Base-by-base conservation (phyloP, 2,329 filamentous ascomycete genomes). In the Talaromyces sp. region DNA sequence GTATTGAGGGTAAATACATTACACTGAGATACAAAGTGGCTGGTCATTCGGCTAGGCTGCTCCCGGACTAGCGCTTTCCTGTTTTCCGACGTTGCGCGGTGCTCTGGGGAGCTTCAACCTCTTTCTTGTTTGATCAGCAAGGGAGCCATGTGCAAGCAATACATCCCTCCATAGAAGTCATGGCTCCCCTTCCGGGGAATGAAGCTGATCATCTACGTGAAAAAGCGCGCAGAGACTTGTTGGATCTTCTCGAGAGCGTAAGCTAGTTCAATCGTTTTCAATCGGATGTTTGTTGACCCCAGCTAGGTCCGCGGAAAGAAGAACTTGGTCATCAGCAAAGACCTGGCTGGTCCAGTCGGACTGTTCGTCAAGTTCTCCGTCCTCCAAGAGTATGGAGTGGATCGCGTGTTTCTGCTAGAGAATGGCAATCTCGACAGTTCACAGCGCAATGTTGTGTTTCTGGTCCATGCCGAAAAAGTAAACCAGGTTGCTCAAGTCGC, bases 321-420 rank as follows among this genome's bases (percentile, higher is more conserved):
- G 84, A 98, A 97, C 73, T 83, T 99, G 65, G 90, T 99, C 59
- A 89, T 99, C 73, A 93, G 98, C 76, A 91, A 90, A 77, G 88
- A 88, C 70, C 84, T 99, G 69, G 92, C 93, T 68, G 95, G 93
- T 25, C 91, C 93, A 33, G 85, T 99, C 69, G 92, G 93, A 64
- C 84, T 93, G 64, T 89, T 99, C 68, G 92, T 96, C 79, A 97
- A 97, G 76, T 96, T 97, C 72, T 93, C 93, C 23, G 93, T 91
- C 9, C 84, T 97, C 16, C 92, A 98, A 74, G 95, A 99, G 72
- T 97, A 98, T 80, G 96, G 96, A 33, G 93, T 99, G 69, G 93
- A 98, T 77, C 96, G 96, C 77, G 91, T 97, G 68, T 99, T 98
- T 81, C 89, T 97, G 72, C 83, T 99, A 54, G 95, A 99, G 77